Evolutionary conservation across 139 green algal species (phyloP).

Genomic region (Yamagishiella unicocca): DNA sequence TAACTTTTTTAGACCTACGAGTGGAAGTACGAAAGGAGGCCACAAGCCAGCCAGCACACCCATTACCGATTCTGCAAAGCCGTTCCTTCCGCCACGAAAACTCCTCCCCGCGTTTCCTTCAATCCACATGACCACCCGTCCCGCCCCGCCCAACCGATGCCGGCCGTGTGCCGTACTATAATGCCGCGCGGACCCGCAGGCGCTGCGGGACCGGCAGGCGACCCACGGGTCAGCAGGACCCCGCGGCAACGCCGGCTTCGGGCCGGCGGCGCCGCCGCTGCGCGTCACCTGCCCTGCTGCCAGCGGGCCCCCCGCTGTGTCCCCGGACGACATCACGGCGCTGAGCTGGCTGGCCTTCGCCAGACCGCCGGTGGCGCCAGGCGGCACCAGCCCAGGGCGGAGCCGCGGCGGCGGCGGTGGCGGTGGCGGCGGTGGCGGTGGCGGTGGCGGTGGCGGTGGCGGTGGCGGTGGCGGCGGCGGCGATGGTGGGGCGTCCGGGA

Average conservation of each 20-base stretch:
- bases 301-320: background rate
- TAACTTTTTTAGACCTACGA: no score
- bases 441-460: background rate
- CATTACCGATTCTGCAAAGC: no score
- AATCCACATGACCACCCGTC: no score
- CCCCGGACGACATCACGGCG: constrained; percentile 12
- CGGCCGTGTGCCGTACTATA: no score
- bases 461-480: background rate
- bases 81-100: no score
- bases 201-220: background rate
- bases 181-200: no score
- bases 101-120: no score
- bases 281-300: background rate
- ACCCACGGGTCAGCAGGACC: constrained; percentile 2
- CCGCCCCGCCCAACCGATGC: no score
- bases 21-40: no score
- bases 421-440: background rate
- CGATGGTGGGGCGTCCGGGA: background rate
- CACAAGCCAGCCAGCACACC: no score
- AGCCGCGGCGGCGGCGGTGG: background rate
- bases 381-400: no score
- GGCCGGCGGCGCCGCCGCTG: no score
- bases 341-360: constrained; percentile 27
- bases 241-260: background rate
- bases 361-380: background rate